phyloP scores from a whole-genome alignment of 1,284 basidiomycete species.

The Naganishia cerealis region DNA sequence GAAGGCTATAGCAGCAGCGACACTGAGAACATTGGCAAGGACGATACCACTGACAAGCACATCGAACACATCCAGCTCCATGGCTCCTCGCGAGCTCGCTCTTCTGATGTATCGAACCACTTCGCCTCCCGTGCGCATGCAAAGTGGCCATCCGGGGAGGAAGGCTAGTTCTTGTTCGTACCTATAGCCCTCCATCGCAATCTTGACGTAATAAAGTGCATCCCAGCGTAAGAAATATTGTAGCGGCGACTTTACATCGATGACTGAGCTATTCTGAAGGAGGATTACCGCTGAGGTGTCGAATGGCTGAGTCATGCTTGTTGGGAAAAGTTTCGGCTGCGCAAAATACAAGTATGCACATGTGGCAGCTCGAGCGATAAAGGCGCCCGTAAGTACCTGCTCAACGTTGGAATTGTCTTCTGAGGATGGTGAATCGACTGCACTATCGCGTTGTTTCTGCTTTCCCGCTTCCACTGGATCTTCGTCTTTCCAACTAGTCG shows the following conservation, averaged over 20 bases:
- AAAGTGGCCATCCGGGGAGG: constrained; percentile 66
- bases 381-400: constrained; percentile 6
- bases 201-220: constrained; percentile 71
- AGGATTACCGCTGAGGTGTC: constrained; percentile 41
- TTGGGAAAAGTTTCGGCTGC: constrained; percentile 16
- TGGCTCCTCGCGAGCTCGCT: constrained; percentile 42
- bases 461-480: constrained; percentile 12
- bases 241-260: constrained; percentile 2
- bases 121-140: constrained; percentile 58
- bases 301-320: constrained; percentile 35
- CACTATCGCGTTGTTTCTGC: background rate
- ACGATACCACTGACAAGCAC: constrained; percentile 42
- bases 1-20: constrained; percentile 59
- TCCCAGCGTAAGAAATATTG: constrained; percentile 74
- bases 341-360: constrained; percentile 25
- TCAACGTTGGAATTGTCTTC: constrained; percentile 21
- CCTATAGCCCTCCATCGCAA: constrained; percentile 64
- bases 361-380: constrained; percentile 18
- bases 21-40: constrained; percentile 41
- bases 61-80: constrained; percentile 34
- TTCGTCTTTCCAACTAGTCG: constrained; percentile 17
- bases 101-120: constrained; percentile 40
- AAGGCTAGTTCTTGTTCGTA: constrained; percentile 89
- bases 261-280: constrained; percentile 27
- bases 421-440: background rate